Evolutionary conservation across 2,329 filamentous ascomycete species (phyloP).

Genomic region (Didymella pinodella): DNA sequence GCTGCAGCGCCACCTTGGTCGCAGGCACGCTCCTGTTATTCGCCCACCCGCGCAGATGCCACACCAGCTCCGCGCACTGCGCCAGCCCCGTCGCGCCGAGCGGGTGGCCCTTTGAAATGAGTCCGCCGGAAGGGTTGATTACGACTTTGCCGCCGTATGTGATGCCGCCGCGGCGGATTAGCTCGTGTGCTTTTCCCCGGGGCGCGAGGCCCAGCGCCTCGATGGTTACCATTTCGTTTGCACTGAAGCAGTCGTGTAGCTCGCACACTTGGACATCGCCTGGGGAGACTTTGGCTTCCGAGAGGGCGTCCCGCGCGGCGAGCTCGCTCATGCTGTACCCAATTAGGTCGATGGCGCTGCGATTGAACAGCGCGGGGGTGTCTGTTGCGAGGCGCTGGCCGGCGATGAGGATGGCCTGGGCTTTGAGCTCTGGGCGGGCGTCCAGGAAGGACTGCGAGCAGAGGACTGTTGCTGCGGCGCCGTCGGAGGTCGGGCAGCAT

Average conservation of each 20-base stretch:
- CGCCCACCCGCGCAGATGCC: constrained; percentile 95
- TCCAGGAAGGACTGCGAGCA: constrained; percentile 90
- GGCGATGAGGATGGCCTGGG: constrained; percentile 86
- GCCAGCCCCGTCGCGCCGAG: constrained; percentile 94
- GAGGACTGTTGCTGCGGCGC: constrained; percentile 85
- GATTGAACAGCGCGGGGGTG: constrained; percentile 77
- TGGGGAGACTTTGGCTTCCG: constrained; percentile 72
- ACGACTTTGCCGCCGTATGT: constrained; percentile 86
- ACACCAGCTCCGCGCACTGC: constrained; percentile 92
- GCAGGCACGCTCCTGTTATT: constrained; percentile 79
- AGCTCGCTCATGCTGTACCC: constrained; percentile 83
- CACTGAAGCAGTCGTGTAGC: constrained; percentile 95
- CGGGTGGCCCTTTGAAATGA: constrained; percentile 96
- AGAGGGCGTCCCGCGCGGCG: constrained; percentile 74
- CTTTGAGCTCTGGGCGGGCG: constrained; percentile 79
- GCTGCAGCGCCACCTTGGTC: constrained; percentile 81
- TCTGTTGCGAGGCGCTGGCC: constrained; percentile 91
- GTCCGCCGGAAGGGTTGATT: constrained; percentile 90
- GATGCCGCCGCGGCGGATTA: constrained; percentile 86
- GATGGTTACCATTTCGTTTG: constrained; percentile 91
- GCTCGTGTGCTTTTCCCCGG: constrained; percentile 86
- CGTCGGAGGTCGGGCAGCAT: constrained; percentile 96
- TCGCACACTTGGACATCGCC: constrained; percentile 84
- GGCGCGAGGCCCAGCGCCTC: constrained; percentile 82
- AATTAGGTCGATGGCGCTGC: constrained; percentile 84